phyloP scores from a whole-genome alignment of 192 early-diverging fungal species.

The Glomus cerebriforme region DNA sequence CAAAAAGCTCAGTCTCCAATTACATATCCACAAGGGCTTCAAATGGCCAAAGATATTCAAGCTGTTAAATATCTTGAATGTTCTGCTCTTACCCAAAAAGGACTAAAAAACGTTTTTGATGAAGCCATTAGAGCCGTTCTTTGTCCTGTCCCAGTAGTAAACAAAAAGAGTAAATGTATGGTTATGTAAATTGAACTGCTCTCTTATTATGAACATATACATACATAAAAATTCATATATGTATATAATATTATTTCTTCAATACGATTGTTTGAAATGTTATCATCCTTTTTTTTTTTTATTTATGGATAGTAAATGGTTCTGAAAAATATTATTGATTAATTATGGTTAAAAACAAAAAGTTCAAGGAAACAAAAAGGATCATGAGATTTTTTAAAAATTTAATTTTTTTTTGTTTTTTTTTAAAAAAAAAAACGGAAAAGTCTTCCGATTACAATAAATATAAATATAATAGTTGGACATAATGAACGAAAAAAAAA shows the following conservation, averaged over 20 bases:
- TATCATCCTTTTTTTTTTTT: not conserved
- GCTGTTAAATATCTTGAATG: constrained; percentile 97
- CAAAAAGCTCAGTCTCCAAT: constrained; percentile 88
- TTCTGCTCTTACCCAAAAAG: constrained; percentile 96
- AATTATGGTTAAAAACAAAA: not conserved
- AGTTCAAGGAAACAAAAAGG: not conserved
- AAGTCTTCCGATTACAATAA: no score
- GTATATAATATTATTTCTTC: not conserved
- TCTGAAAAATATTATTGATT: not conserved
- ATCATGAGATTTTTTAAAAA: no score
- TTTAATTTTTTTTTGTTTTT: not conserved
- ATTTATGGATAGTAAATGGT: not conserved
- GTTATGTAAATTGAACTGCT: constrained; percentile 59
- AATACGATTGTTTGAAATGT: not conserved
- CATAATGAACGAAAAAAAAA: no score
- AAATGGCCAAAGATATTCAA: constrained; percentile 85
- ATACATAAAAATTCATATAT: not conserved
- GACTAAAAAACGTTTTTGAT: constrained; percentile 98
- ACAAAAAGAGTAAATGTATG: constrained; percentile 71
- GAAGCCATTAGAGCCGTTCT: constrained; percentile 96
- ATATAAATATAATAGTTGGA: no score
- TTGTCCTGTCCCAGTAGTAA: constrained; percentile 64
- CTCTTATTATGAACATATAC: not conserved
- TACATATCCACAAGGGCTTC: constrained; percentile 82
- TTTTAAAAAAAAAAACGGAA: not conserved